Conservation (phyloP, 164 flowering plant species). For the Litsea cubeba region DNA sequence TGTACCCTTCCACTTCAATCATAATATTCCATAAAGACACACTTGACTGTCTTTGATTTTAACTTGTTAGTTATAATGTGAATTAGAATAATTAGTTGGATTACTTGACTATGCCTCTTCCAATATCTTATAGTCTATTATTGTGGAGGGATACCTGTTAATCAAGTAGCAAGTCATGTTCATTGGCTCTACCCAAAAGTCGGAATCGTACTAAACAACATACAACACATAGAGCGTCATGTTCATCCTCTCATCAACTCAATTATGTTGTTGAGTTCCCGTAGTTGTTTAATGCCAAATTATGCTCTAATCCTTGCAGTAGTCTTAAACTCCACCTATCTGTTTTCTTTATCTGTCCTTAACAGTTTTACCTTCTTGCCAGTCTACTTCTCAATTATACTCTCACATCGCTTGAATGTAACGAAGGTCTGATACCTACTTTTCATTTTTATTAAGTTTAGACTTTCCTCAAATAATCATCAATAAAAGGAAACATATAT, state of each 20-base stretch:
- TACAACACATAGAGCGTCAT: not conserved
- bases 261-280: not conserved
- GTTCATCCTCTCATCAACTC: not conserved
- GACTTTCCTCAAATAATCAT: not conserved
- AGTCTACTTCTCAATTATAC: not conserved
- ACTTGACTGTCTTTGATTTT: too few species aligned
- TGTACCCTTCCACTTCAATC: too few species aligned
- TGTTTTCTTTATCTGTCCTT: not conserved
- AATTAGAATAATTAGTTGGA: too few species aligned
- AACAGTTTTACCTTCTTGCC: not conserved
- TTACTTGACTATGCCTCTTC: too few species aligned
- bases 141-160: too few species aligned
- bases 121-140: too few species aligned
- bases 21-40: too few species aligned
- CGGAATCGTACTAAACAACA: too few species aligned
- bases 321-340: not conserved
- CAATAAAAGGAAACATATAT: slow-evolving; percentile 1
- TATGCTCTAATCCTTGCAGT: not conserved
- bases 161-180: too few species aligned
- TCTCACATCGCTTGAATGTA: not conserved
- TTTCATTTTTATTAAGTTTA: not conserved
- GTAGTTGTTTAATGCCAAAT: not conserved
- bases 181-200: too few species aligned
- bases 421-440: not conserved
- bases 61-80: too few species aligned